Percentiles rank a stretch among this genome's conserved stretches.
Evolutionary conservation across 257 asterid genomes (phyloP).

Genomic region (Striga asiatica): DNA sequence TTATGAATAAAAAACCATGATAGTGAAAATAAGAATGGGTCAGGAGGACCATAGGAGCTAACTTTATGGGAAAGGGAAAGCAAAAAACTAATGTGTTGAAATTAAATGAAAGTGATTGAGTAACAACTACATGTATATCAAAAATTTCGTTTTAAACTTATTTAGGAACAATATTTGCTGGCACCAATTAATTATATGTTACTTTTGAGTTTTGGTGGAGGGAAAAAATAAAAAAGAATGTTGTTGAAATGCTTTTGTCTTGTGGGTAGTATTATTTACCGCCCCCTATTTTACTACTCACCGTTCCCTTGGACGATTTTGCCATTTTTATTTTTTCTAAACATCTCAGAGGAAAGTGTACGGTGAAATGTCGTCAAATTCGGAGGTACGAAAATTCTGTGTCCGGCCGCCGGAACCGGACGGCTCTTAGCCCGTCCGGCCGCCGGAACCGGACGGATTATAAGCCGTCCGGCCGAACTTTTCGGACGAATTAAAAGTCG

Average conservation of each 20-base stretch:
- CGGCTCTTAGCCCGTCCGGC: too few species aligned
- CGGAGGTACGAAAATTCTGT: too few species aligned
- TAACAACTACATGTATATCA: conserved; percentile 10
- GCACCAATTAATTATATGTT: conserved; percentile 4
- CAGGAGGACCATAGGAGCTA: background rate
- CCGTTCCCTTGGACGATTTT: too few species aligned
- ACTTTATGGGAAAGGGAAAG: background rate
- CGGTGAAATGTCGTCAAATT: too few species aligned
- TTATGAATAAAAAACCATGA: background rate
- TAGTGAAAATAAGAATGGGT: background rate
- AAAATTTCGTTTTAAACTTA: conserved; percentile 4
- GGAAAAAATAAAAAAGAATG: background rate
- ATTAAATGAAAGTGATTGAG: conserved; percentile 13
- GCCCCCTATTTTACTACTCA: too few species aligned
- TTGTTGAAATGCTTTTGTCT: background rate
- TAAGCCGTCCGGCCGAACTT: too few species aligned
- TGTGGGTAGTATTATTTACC: too few species aligned
- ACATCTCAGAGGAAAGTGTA: too few species aligned
- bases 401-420: too few species aligned
- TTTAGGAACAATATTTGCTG: conserved; percentile 15
- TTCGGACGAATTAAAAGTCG: too few species aligned
- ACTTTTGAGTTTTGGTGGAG: background rate
- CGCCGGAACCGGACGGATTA: too few species aligned
- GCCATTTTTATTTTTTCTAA: too few species aligned
- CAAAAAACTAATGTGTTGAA: background rate